These are phyloP conservation scores for Brachypodium distachyon DNA, from an alignment of 202 grass and related monocot genomes.

Conservation along the genomic window DNA sequence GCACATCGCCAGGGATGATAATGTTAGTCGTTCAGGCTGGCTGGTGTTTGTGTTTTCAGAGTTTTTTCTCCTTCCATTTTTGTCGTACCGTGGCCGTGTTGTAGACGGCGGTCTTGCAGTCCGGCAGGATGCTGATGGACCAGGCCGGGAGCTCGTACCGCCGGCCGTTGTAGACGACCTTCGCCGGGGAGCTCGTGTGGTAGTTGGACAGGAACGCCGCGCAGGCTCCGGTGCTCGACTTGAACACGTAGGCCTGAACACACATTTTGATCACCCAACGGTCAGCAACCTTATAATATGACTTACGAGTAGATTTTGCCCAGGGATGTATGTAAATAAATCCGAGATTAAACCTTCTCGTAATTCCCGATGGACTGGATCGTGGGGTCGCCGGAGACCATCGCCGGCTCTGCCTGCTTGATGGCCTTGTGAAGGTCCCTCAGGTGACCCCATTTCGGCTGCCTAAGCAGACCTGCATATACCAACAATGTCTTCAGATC, in stretches of 20 bases:
- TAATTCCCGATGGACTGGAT: slow-evolving; percentile 56
- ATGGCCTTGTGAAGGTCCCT: slow-evolving; percentile 90
- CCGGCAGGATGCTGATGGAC: slow-evolving; percentile 91
- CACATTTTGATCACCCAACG: not conserved
- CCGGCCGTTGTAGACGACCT: slow-evolving; percentile 54
- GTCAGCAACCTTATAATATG: not conserved
- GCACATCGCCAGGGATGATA: not conserved
- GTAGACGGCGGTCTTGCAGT: slow-evolving; percentile 84
- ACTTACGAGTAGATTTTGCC: not conserved
- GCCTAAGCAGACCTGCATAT: slow-evolving; percentile 54
- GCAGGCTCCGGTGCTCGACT: slow-evolving; percentile 64
- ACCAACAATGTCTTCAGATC: not conserved
- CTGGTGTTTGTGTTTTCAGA: too few relatives aligned
- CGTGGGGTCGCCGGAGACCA: slow-evolving; percentile 57
- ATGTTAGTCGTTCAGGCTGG: not conserved
- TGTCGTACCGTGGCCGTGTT: slow-evolving; percentile 78
- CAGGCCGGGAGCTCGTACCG: slow-evolving; percentile 68
- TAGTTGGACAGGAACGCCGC: slow-evolving; percentile 92
- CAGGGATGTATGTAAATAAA: not conserved
- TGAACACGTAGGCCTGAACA: slow-evolving; percentile 69
- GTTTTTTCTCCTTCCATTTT: not conserved
- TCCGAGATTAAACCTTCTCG: slow-evolving; percentile 44
- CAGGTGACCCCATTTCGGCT: slow-evolving; percentile 95
- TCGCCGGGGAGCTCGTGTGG: slow-evolving; percentile 36
- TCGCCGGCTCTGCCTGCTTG: slow-evolving; percentile 79